These are phyloP conservation scores for Garcia nutans DNA, from an alignment of 345 rosid genomes.

Conservation along the genomic window DNA sequence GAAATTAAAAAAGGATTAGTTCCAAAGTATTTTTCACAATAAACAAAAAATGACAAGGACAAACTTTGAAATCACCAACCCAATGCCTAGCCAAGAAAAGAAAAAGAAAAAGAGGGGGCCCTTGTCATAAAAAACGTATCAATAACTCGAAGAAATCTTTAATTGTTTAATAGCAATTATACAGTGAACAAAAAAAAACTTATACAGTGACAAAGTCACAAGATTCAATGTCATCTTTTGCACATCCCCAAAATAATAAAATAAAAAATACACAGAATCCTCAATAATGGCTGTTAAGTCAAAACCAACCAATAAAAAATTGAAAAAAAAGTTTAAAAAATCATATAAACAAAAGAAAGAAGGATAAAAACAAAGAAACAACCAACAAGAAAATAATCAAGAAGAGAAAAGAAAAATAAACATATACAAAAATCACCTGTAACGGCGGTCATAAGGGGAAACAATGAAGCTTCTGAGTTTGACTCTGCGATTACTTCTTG, in stretches of 20 bases:
- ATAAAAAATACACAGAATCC: background rate
- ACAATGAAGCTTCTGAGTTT: constrained; percentile 58
- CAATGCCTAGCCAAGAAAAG: background rate
- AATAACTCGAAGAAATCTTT: no score
- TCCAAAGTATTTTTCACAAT: no score
- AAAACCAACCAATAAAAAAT: constrained; percentile 8
- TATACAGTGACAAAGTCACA: background rate
- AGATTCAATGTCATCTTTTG: constrained; percentile 27
- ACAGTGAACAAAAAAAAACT: no score
- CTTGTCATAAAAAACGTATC: background rate
- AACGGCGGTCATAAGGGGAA: constrained; percentile 82
- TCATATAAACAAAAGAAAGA: background rate
- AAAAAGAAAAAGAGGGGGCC: background rate
- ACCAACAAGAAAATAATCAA: background rate
- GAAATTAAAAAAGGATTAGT: background rate
- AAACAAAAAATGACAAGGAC: constrained; percentile 10
- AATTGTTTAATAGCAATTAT: no score
- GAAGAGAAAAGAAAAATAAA: background rate
- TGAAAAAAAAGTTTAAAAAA: background rate
- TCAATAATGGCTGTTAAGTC: constrained; percentile 2
- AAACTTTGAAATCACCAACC: constrained; percentile 11
- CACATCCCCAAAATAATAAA: background rate
- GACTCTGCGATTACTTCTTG: constrained; percentile 72
- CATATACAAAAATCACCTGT: constrained; percentile 44
- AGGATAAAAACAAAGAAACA: background rate